Evolutionary conservation across 805 yeast species (phyloP), one percentile per base, ranked within the genome.

Genomic region (Candida fluviatilis): DNA sequence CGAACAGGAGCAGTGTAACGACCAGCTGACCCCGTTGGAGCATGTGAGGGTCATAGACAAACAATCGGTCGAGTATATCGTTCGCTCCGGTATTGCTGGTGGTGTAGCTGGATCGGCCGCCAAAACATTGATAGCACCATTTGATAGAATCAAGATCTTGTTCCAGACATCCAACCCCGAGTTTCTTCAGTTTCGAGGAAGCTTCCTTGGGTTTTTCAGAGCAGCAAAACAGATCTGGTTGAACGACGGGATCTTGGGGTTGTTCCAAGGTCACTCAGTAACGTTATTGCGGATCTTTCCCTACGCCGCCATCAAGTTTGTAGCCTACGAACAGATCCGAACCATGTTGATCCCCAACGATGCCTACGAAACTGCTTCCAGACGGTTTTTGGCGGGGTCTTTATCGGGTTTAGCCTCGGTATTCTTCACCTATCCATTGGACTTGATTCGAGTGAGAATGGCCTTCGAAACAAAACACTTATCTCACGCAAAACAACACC

Each of bases 71-170:
- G 91, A 85, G 42, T 93, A 91, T 60, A 80, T 93, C 13, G 42
- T 87, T 26, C 73, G 88, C 45, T 82, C 95, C 15, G 99, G 96
- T 0, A 47, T 89, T 1, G 95, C 99, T 0, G 99, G 99, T 14
- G 99, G 99, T 2, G 50, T 86, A 3, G 96, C 98, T 0, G 99
- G 99, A 1, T 80, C 89, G 37, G 87, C 93, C n/a, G 98, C 96
- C 2, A 93, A 93, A 55, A 88, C 98, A 0, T 68, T 90, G 39
- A 86, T 93, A 31, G 99, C 99, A 1, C 99, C 99, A 1, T 62
- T 93, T 41, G 99, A 93, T 61, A 73, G 99, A 51, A 91, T 93
- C 48, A 93, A 93, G 64, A 93, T 93, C 54, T 66, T 93, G 34
- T 93, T 93, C 62, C 99, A 93, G 63, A 93, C 99, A 1, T 79